Evolutionary conservation across 345 rosid species (phyloP).

Genomic region (Nephelium lappaceum): DNA sequence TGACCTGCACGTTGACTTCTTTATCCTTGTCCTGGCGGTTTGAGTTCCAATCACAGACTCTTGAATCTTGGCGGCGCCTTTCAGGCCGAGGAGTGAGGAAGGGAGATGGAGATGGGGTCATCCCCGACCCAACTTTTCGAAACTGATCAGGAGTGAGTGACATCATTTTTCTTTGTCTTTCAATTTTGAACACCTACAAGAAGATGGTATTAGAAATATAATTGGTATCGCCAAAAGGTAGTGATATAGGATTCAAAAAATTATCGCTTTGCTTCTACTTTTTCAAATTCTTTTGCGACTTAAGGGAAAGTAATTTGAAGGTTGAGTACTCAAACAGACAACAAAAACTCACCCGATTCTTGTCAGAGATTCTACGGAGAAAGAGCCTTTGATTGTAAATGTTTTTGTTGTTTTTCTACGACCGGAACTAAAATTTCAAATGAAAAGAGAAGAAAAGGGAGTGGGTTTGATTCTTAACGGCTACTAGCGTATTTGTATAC

Average conservation of each 20-base stretch:
- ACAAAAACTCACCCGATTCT: not conserved
- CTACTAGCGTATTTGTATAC: constrained; percentile 13
- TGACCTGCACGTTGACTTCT: constrained; percentile 89
- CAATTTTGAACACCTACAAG: constrained; percentile 9
- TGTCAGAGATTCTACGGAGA: not conserved
- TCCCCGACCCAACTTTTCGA: constrained; percentile 64
- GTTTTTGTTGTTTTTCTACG: constrained; percentile 5
- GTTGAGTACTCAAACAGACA: not conserved
- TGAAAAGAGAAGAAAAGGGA: not conserved
- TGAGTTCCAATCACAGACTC: constrained; percentile 48
- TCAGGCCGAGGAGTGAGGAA: constrained; percentile 89
- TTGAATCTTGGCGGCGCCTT: constrained; percentile 66
- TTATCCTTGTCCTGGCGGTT: constrained; percentile 72
- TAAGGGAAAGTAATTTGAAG: not conserved
- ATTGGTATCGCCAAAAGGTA: not conserved
- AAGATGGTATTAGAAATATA: not conserved
- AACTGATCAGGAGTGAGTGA: constrained; percentile 72
- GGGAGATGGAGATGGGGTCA: constrained; percentile 77
- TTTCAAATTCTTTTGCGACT: not conserved
- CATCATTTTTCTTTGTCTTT: constrained; percentile 36
- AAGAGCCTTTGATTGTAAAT: constrained; percentile 7
- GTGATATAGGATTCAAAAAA: not conserved
- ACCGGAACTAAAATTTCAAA: constrained; percentile 13
- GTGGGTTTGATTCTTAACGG: constrained; percentile 33
- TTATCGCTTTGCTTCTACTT: not conserved